Evolutionary conservation across 1,284 basidiomycete genomes (phyloP).

Genomic region (Sphaerobolus stellatus): DNA sequence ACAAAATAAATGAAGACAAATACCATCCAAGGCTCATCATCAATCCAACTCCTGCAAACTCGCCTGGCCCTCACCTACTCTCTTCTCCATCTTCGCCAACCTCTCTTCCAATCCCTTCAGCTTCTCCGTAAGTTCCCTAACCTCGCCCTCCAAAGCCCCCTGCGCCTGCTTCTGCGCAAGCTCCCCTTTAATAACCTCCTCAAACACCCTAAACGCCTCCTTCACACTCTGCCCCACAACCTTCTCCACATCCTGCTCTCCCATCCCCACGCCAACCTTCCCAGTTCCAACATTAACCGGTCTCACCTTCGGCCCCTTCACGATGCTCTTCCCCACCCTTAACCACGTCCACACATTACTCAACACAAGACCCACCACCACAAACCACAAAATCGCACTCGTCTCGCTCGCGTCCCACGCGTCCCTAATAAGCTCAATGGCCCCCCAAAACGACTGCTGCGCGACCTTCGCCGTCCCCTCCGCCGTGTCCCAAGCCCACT

Average conservation of each 20-base stretch:
- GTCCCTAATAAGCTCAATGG: slow-evolving; percentile 71
- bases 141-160: slow-evolving; percentile 46
- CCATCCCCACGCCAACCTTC: slow-evolving; percentile 4
- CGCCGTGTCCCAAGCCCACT: slow-evolving; percentile 85
- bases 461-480: slow-evolving; percentile 72
- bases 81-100: slow-evolving; percentile 21
- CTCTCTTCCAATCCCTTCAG: slow-evolving; percentile 51
- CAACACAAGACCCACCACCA: slow-evolving; percentile 70
- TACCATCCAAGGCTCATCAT: not conserved
- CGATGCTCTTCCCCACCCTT: slow-evolving; percentile 55
- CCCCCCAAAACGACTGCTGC: slow-evolving; percentile 62
- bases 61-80: not conserved
- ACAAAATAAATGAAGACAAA: not conserved
- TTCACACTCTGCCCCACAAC: slow-evolving; percentile 35
- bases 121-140: slow-evolving; percentile 47
- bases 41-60: not conserved
- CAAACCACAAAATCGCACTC: slow-evolving; percentile 67
- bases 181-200: slow-evolving; percentile 70
- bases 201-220: slow-evolving; percentile 26
- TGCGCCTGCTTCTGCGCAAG: slow-evolving; percentile 42
- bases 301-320: slow-evolving; percentile 52
- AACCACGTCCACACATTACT: slow-evolving; percentile 76
- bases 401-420: slow-evolving; percentile 70
- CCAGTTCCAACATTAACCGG: not conserved
- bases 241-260: slow-evolving; percentile 39